Evolutionary conservation across 768 basidiomycete species (phyloP).

Genomic region (Trametes punicea): DNA sequence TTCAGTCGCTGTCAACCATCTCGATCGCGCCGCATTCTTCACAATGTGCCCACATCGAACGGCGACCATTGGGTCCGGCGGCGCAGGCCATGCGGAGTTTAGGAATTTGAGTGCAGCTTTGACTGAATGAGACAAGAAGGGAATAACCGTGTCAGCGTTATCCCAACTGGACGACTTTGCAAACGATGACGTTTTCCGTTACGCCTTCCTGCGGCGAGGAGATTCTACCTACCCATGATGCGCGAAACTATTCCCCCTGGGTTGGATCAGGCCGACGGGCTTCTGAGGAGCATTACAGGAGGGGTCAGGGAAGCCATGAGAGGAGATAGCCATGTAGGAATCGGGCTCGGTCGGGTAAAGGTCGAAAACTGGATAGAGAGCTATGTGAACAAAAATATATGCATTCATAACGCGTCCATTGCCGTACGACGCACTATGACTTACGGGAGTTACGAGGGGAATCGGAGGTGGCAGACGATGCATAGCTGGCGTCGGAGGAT

Average conservation of each 20-base stretch:
- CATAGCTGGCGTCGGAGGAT: slow-evolving; percentile 59
- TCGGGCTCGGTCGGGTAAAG: slow-evolving; percentile 53
- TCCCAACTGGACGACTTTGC: neutral
- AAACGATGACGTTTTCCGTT: neutral
- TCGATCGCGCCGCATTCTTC: slow-evolving; percentile 88
- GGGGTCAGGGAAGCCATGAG: slow-evolving; percentile 32
- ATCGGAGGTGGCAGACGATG: slow-evolving; percentile 34
- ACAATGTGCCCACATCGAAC: slow-evolving; percentile 86
- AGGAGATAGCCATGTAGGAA: slow-evolving; percentile 46
- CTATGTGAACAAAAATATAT: slow-evolving; percentile 5
- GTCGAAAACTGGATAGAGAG: slow-evolving; percentile 61
- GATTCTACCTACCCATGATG: slow-evolving; percentile 66
- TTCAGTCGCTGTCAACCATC: slow-evolving; percentile 74
- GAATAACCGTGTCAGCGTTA: neutral
- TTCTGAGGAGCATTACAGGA: slow-evolving; percentile 39
- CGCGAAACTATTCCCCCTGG: slow-evolving; percentile 46
- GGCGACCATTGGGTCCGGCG: slow-evolving; percentile 61
- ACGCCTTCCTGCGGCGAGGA: neutral
- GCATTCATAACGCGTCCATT: neutral
- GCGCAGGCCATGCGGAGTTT: slow-evolving; percentile 80
- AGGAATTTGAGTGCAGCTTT: slow-evolving; percentile 75
- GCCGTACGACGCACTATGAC: slow-evolving; percentile 10
- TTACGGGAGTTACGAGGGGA: slow-evolving; percentile 26
- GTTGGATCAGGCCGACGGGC: slow-evolving; percentile 64
- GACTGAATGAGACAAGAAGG: slow-evolving; percentile 34